Evolutionary conservation across 208 protist species (phyloP).

Genomic region (Crithidia brevicula): DNA sequence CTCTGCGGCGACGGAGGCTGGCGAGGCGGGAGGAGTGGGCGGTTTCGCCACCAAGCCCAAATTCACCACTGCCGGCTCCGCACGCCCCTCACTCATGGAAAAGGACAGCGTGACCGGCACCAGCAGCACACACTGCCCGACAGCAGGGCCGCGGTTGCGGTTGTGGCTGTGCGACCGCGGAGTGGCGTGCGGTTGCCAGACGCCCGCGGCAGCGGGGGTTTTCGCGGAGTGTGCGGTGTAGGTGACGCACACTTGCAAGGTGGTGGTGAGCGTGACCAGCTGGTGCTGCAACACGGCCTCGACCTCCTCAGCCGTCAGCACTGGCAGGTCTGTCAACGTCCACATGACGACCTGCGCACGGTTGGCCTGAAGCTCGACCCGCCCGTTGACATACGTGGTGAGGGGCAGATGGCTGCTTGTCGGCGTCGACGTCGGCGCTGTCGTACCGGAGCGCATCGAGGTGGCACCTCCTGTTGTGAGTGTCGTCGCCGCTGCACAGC

Average conservation of each 20-base stretch:
- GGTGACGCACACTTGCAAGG: constrained; percentile 58
- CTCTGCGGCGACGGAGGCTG: not conserved
- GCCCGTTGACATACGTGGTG: constrained; percentile 29
- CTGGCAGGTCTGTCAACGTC: constrained; percentile 48
- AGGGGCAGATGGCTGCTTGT: constrained; percentile 6
- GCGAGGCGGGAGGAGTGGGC: constrained; percentile 18
- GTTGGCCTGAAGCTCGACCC: constrained; percentile 50
- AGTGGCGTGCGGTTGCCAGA: constrained; percentile 17
- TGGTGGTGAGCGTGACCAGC: constrained; percentile 45
- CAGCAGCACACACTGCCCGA: constrained; percentile 50
- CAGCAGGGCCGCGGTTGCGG: constrained; percentile 32
- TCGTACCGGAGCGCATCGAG: constrained; percentile 13
- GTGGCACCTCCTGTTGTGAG: not conserved
- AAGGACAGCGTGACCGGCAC: constrained; percentile 43
- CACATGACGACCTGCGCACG: constrained; percentile 51
- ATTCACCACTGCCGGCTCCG: constrained; percentile 44
- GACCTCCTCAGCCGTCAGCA: constrained; percentile 44
- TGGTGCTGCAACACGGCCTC: constrained; percentile 45
- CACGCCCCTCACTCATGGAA: constrained; percentile 71
- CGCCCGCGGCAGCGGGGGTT: constrained; percentile 2
- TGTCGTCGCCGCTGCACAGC: not conserved
- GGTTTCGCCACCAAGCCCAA: constrained; percentile 39
- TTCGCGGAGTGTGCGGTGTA: constrained; percentile 44
- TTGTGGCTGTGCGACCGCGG: constrained; percentile 16
- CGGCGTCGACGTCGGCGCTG: constrained; percentile 14